Percentiles rank a stretch among this genome's conserved stretches.
Evolutionary conservation across 257 asterid species (phyloP).

Genomic region (Galeopsis tetrahit): DNA sequence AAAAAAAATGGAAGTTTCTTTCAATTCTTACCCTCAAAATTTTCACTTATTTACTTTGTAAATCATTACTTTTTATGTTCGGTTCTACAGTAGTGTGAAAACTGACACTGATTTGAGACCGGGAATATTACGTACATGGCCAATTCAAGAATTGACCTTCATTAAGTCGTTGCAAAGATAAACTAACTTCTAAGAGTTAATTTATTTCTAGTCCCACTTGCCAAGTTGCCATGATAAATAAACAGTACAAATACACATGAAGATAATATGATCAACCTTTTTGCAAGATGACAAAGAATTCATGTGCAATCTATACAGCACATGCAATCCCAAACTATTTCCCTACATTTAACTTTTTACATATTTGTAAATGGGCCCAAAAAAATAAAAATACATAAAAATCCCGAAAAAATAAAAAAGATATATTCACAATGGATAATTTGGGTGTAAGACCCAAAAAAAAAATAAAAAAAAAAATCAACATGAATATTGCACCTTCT

Average conservation of each 20-base stretch:
- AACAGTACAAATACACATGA: background rate
- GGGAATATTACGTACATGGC: too few relatives aligned
- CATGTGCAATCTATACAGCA: slow-evolving; percentile 2
- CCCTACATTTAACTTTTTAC: slow-evolving; percentile 22
- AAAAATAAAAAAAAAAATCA: background rate
- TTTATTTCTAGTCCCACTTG: background rate
- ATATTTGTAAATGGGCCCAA: slow-evolving; percentile 1
- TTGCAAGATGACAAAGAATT: slow-evolving; percentile 23
- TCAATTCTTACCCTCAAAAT: too few relatives aligned
- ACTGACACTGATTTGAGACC: too few relatives aligned
- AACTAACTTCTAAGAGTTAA: background rate
- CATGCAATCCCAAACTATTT: slow-evolving; percentile 30
- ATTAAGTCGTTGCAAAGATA: background rate
- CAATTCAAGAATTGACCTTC: background rate
- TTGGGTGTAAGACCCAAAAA: background rate
- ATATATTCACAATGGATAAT: background rate
- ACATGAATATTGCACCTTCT: slow-evolving; percentile 54
- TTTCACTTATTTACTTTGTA: too few relatives aligned
- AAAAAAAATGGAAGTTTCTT: too few relatives aligned
- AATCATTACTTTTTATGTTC: too few relatives aligned
- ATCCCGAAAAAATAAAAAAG: background rate
- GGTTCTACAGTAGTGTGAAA: too few relatives aligned
- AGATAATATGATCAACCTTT: background rate
- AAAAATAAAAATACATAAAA: background rate
- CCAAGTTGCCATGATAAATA: too few relatives aligned